These are phyloP conservation scores for Dactylella cylindrospora DNA, from an alignment of 2,329 filamentous ascomycete species.

Conservation along the genomic window DNA sequence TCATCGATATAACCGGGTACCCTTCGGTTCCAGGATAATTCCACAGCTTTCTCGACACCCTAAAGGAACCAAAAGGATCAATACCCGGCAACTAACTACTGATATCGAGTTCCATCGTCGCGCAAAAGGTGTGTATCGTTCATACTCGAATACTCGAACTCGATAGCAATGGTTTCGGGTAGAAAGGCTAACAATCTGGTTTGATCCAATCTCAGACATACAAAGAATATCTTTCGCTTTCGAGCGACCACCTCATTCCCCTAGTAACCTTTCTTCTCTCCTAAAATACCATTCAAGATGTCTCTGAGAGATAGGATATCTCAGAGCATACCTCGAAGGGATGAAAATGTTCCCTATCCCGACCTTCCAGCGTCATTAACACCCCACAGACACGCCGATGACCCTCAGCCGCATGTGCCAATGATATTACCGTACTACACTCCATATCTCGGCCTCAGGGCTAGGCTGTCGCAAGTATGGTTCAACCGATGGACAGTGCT, in stretches of 20 bases:
- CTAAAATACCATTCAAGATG: constrained; percentile 18
- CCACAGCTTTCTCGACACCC: constrained; percentile 19
- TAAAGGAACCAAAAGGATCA: constrained; percentile 4
- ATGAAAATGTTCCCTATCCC: constrained; percentile 34
- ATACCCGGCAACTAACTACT: too few species aligned
- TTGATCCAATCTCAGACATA: neutral
- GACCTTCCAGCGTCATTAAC: constrained; percentile 29
- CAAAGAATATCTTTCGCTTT: constrained; percentile 11
- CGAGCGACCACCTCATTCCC: constrained; percentile 7
- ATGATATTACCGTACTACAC: constrained; percentile 63
- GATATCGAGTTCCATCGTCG: constrained; percentile 20
- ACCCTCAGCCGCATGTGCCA: constrained; percentile 8
- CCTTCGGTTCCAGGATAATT: constrained; percentile 4
- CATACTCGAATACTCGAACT: constrained; percentile 42
- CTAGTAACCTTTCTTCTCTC: constrained; percentile 4
- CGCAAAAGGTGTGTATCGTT: constrained; percentile 33
- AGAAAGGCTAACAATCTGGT: constrained; percentile 16
- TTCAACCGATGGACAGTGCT: constrained; percentile 96
- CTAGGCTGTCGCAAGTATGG: constrained; percentile 92
- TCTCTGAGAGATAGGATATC: constrained; percentile 34
- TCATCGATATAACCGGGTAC: constrained; percentile 11
- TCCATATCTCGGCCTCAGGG: constrained; percentile 85
- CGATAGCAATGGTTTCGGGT: neutral
- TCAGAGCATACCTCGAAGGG: constrained; percentile 32
- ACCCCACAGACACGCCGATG: constrained; percentile 14